Conservation (phyloP, 2,329 filamentous ascomycete species). For the Colletotrichum cordylinicola region DNA sequence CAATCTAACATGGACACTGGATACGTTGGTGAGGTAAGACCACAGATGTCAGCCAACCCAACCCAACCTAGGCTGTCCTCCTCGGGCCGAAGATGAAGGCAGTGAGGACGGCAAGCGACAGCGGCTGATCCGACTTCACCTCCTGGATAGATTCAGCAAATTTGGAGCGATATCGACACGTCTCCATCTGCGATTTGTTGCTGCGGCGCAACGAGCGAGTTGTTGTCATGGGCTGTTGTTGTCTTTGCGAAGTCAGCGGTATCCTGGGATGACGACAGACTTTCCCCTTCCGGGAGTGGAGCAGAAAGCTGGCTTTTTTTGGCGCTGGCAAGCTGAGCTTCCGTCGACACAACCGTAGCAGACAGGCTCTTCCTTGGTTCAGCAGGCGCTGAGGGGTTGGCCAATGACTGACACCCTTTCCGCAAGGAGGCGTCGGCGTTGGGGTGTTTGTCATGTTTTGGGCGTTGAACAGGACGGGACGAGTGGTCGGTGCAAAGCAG, state of each 20-base stretch:
- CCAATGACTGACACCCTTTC: slow-evolving; percentile 6
- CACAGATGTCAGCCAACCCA: background rate
- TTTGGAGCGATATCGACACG: background rate
- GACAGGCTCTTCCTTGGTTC: slow-evolving; percentile 14
- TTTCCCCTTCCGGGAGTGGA: slow-evolving; percentile 21
- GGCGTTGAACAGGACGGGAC: background rate
- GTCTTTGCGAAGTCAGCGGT: slow-evolving; percentile 15
- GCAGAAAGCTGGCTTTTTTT: slow-evolving; percentile 6
- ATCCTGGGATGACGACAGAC: slow-evolving; percentile 22
- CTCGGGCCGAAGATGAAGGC: background rate
- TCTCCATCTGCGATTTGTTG: background rate
- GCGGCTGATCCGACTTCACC: background rate
- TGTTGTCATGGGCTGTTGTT: slow-evolving; percentile 1
- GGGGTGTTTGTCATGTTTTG: slow-evolving; percentile 12
- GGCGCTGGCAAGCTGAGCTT: slow-evolving; percentile 1
- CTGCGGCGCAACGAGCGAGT: background rate
- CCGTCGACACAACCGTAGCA: background rate
- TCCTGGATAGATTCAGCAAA: background rate
- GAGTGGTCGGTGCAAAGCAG: background rate
- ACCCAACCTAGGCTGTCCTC: background rate
- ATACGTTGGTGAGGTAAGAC: background rate
- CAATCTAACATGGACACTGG: background rate
- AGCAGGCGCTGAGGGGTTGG: background rate
- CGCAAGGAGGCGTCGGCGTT: background rate
- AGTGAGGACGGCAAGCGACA: background rate